These are phyloP conservation scores for Juncus inflexus DNA, from an alignment of 176 grass and related monocot genomes.

Conservation along the genomic window DNA sequence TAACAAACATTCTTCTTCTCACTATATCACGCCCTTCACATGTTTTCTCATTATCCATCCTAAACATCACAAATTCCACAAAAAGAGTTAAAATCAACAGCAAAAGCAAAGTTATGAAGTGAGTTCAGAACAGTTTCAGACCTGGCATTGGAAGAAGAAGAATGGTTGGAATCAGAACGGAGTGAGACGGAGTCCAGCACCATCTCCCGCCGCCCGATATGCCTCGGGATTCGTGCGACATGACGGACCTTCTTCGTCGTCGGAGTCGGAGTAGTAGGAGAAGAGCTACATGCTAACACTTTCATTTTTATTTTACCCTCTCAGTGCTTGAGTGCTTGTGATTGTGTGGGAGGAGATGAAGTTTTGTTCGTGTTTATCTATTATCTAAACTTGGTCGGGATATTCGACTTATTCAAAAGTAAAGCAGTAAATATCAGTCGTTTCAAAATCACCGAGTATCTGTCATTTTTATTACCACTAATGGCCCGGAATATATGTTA, in stretches of 20 bases:
- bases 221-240: not conserved
- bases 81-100: slow-evolving; percentile 1
- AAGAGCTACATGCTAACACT: slow-evolving; percentile 2
- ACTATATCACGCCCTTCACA: slow-evolving; percentile 37
- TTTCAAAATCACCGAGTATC: no score
- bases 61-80: slow-evolving; percentile 13
- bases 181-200: slow-evolving; percentile 5
- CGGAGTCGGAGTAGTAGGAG: not conserved
- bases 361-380: no score
- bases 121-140: not conserved
- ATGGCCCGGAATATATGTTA: no score
- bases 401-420: no score
- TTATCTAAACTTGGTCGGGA: no score
- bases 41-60: slow-evolving; percentile 32
- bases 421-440: no score
- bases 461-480: no score
- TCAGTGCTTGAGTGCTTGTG: no score
- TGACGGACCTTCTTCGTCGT: not conserved
- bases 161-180: not conserved
- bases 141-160: not conserved
- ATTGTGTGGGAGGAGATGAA: no score
- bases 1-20: slow-evolving; percentile 25
- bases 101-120: not conserved
- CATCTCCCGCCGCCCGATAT: slow-evolving; percentile 21
- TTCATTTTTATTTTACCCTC: not conserved